Evolutionary conservation across 2,329 filamentous ascomycete genomes (phyloP).

Genomic region (Cladosporium austrohemisphaericum): DNA sequence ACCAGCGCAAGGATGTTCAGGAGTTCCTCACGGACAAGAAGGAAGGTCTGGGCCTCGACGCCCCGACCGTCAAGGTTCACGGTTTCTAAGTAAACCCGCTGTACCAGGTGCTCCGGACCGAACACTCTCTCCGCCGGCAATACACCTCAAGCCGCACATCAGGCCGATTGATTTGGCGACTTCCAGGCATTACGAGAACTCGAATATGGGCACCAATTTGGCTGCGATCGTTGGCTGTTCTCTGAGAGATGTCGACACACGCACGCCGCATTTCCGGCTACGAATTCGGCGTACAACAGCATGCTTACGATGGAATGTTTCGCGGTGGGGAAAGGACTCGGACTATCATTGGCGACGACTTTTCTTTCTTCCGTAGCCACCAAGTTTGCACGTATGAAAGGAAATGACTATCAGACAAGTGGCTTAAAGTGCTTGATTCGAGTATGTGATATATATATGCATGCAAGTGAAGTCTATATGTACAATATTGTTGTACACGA

Average conservation of each 20-base stretch:
- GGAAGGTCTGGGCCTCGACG: constrained; percentile 87
- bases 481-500: constrained; percentile 7
- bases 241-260: neutral
- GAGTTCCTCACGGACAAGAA: constrained; percentile 97
- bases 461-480: constrained; percentile 5
- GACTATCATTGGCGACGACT: constrained; percentile 12
- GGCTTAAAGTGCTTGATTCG: neutral
- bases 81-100: constrained; percentile 28
- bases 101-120: constrained; percentile 2
- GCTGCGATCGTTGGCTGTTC: constrained; percentile 9
- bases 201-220: constrained; percentile 8
- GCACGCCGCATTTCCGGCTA: constrained; percentile 14
- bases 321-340: constrained; percentile 11
- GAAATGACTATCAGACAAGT: constrained; percentile 1
- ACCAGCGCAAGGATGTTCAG: constrained; percentile 98
- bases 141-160: constrained; percentile 8
- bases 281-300: constrained; percentile 13
- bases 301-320: constrained; percentile 15
- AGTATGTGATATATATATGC: neutral
- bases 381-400: constrained; percentile 13
- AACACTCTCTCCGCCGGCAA: constrained; percentile 12
- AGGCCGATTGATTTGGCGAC: constrained; percentile 14
- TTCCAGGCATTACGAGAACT: constrained; percentile 3
- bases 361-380: constrained; percentile 11
- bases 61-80: constrained; percentile 90